A percentile compares a stretch with the other conserved stretches of the same genome.
Evolutionary conservation across 2,329 filamentous ascomycete species (phyloP).

Genomic region (Gnomoniopsis sp.): DNA sequence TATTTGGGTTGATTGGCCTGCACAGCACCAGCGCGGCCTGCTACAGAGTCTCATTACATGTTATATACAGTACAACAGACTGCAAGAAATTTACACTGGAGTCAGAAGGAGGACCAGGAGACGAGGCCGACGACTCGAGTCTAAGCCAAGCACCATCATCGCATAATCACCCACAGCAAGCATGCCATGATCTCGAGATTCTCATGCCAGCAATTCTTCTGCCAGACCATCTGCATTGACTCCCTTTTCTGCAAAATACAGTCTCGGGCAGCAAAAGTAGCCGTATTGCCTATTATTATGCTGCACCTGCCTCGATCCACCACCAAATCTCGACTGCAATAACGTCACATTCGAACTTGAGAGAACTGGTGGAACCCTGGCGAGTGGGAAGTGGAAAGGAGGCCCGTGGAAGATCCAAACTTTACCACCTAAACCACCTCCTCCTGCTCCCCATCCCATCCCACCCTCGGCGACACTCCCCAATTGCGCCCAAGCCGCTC

Average conservation of each 20-base stretch:
- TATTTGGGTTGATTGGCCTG: not conserved
- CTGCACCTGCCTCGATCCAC: conserved; percentile 11
- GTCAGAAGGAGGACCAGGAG: not conserved
- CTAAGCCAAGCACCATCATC: not conserved
- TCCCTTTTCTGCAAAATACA: not conserved
- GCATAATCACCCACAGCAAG: not conserved
- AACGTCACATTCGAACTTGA: conserved; percentile 13
- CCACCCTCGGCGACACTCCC: not conserved
- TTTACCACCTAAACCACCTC: conserved; percentile 6
- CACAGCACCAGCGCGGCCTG: not conserved
- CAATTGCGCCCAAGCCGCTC: conserved; percentile 5
- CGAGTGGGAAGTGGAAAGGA: conserved; percentile 1
- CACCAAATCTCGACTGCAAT: conserved; percentile 11
- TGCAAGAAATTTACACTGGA: not conserved
- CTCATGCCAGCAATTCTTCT: not conserved
- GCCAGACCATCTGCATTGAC: not conserved
- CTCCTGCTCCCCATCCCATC: not conserved
- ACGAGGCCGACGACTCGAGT: not conserved
- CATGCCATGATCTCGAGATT: not conserved
- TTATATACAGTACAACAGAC: not conserved
- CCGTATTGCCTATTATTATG: not conserved
- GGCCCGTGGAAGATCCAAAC: conserved; percentile 7
- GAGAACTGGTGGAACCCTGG: not conserved
- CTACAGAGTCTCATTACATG: not conserved
- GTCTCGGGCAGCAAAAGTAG: conserved; percentile 12